Conservation (phyloP, 352 stramenopile species). For the Paralagenidium karlingii region DNA sequence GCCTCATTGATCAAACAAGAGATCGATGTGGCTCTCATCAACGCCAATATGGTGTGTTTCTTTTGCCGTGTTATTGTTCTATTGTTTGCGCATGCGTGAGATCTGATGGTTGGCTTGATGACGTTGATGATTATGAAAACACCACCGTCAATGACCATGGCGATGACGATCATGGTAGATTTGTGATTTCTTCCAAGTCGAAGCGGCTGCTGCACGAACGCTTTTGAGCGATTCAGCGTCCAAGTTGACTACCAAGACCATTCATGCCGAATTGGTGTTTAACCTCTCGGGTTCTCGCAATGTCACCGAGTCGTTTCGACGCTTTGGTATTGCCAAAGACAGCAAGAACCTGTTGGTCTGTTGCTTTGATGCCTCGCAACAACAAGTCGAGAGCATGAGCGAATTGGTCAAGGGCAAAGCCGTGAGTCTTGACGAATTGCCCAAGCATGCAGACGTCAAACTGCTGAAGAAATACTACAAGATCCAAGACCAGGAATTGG, state of each 20-base stretch:
- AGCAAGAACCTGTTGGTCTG: slow-evolving; percentile 55
- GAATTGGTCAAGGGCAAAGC: slow-evolving; percentile 35
- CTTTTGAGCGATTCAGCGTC: slow-evolving; percentile 47
- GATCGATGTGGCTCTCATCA: slow-evolving; percentile 58
- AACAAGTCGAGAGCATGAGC: slow-evolving; percentile 14
- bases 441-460: slow-evolving; percentile 31
- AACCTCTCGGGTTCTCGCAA: slow-evolving; percentile 77
- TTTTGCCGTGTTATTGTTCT: not conserved
- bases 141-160: not conserved
- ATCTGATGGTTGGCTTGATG: too few relatives aligned
- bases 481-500: slow-evolving; percentile 66
- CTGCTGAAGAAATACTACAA: slow-evolving; percentile 77
- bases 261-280: slow-evolving; percentile 78
- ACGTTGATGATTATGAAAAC: too few relatives aligned
- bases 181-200: slow-evolving; percentile 59
- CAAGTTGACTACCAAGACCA: slow-evolving; percentile 51
- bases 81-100: too few relatives aligned
- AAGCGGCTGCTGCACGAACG: slow-evolving; percentile 50
- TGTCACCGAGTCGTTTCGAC: slow-evolving; percentile 68
- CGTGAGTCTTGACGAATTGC: slow-evolving; percentile 27
- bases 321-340: slow-evolving; percentile 50
- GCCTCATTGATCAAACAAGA: slow-evolving; percentile 46
- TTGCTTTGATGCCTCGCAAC: slow-evolving; percentile 54
- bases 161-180: slow-evolving; percentile 18
- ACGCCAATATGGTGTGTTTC: slow-evolving; percentile 41